Base-by-base conservation (phyloP, 805 yeast genomes). In the Teunomyces barrocoloradensis region DNA sequence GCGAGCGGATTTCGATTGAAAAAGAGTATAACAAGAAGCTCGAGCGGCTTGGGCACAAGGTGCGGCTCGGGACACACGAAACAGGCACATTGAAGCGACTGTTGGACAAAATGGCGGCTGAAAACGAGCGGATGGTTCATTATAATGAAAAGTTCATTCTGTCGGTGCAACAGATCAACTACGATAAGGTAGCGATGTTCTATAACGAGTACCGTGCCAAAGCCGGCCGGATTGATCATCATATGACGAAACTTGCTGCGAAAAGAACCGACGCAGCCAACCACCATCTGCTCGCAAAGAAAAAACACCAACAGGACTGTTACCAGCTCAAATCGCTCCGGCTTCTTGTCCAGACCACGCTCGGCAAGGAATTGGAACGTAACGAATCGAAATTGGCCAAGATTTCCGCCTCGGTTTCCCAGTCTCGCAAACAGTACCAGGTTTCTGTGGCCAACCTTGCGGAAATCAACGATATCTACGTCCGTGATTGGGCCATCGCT, bases 351-450 rank as follows among this genome's bases (percentile, higher is more conserved):
- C 82, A 82, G 48, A 71, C 89, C 18, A 74, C 89, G 25, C 80
- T 87, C 72, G 94, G 91, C 17, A 79, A 79, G 52, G 96, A 89
- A 59, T 75, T 83, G 27, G 86, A 84, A 48, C 78, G 75, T 51
- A 71, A 80, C 54, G 77, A 83, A 49, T 68, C 70, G 36, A 85
- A 82, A 60, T 73, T 83, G 38, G 75, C 73, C 40, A 78, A 77
- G 52, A 67, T 79, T 5, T 76, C 72, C 48, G 65, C 69, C 20
- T 55, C 75, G 10, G 75, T 70, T 64, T 59, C 61, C 21, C 61
- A 55, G 30, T 66, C 65, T 45, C 78, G 80, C 49, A 67, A 80
- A 3, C 83, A 82, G 42, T 89, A 86, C 60, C 84, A 79, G 58
- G 65, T 73, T 5, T 68, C 81, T 1, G 71, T 84, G 28, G 68